Conservation (phyloP, 2,329 filamentous ascomycete species). For the Penicillium vulpinum region DNA sequence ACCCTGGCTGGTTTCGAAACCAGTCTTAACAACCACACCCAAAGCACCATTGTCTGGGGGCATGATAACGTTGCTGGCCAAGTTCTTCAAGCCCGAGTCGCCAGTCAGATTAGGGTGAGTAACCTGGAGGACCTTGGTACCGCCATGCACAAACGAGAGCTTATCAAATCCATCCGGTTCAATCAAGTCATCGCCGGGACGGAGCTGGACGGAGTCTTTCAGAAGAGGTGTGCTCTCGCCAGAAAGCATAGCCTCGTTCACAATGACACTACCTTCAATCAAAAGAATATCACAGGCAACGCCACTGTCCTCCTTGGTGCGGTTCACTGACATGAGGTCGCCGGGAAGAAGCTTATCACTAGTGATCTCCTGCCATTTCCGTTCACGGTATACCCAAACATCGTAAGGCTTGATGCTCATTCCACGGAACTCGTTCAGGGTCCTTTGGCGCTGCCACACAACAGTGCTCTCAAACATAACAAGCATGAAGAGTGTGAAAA, state of each 20-base stretch:
- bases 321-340: constrained; percentile 85
- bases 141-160: constrained; percentile 93
- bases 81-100: constrained; percentile 64
- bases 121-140: constrained; percentile 94
- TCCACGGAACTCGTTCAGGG: constrained; percentile 90
- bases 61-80: constrained; percentile 73
- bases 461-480: constrained; percentile 97
- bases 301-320: constrained; percentile 94
- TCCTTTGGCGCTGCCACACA: constrained; percentile 97
- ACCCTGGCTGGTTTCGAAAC: constrained; percentile 97
- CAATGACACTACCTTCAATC: constrained; percentile 91
- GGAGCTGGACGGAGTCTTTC: constrained; percentile 92
- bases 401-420: constrained; percentile 99
- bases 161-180: constrained; percentile 94
- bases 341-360: constrained; percentile 92
- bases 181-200: constrained; percentile 74
- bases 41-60: constrained; percentile 92
- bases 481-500: constrained; percentile 98
- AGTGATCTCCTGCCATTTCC: constrained; percentile 82
- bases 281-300: constrained; percentile 97
- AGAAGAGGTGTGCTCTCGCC: constrained; percentile 95
- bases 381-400: constrained; percentile 83
- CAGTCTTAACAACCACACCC: constrained; percentile 93
- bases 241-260: constrained; percentile 99
- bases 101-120: constrained; percentile 75